Conservation (phyloP, 2,329 filamentous ascomycete genomes). For the Diplodia mutila region DNA sequence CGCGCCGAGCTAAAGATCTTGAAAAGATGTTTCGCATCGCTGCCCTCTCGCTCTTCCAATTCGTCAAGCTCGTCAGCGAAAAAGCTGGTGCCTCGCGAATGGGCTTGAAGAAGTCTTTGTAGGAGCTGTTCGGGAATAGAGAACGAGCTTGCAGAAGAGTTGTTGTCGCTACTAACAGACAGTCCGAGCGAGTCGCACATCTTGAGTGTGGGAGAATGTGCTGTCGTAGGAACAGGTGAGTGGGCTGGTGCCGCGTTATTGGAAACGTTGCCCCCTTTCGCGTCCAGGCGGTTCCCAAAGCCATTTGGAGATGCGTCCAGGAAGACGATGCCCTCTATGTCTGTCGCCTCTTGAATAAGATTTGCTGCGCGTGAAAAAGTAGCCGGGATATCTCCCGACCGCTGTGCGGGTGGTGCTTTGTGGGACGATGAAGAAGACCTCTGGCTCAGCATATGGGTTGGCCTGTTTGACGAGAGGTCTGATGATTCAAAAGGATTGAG, state of each 20-base stretch:
- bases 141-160: not conserved
- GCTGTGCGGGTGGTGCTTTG: not conserved
- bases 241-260: not conserved
- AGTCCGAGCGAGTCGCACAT: not conserved
- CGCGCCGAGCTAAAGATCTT: conserved; percentile 52
- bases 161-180: not conserved
- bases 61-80: conserved; percentile 19
- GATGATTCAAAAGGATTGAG: not conserved
- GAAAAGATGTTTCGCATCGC: conserved; percentile 35
- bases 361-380: conserved; percentile 41
- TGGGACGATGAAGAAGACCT: not conserved
- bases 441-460: not conserved
- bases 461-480: not conserved
- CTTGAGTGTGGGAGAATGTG: not conserved
- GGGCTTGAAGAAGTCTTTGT: conserved; percentile 21
- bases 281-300: not conserved
- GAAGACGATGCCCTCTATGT: conserved; percentile 43
- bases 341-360: conserved; percentile 44
- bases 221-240: not conserved
- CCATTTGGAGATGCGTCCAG: conserved; percentile 36
- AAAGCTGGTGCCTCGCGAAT: conserved; percentile 26
- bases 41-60: not conserved
- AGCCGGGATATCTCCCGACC: not conserved
- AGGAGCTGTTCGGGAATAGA: conserved; percentile 15
- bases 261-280: not conserved